Percentiles rank a stretch among this genome's conserved stretches.
phyloP scores from a whole-genome alignment of 495 filamentous ascomycete species.

The Pyrenula aspistea region DNA sequence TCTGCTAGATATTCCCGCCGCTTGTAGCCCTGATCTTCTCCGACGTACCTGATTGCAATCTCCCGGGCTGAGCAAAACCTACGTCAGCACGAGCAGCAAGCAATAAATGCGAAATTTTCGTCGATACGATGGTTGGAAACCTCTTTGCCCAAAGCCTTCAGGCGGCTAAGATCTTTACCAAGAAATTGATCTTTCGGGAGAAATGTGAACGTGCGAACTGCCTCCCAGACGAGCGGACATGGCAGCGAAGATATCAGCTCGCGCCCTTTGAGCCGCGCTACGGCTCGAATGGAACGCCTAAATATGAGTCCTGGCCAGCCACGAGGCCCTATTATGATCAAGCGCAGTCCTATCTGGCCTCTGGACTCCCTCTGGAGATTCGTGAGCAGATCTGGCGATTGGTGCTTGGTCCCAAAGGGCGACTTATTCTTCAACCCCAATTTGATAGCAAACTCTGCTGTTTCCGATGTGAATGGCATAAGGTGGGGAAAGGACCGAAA shows the following conservation, averaged over 20 bases:
- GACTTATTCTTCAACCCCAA: not conserved
- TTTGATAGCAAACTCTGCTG: not conserved
- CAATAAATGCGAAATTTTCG: too few relatives aligned
- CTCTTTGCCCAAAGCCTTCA: too few relatives aligned
- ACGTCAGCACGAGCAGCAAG: too few relatives aligned
- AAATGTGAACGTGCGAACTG: not conserved
- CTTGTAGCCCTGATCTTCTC: too few relatives aligned
- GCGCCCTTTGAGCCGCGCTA: not conserved
- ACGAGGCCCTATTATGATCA: not conserved
- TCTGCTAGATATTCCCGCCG: too few relatives aligned
- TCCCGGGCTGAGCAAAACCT: too few relatives aligned
- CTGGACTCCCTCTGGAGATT: not conserved
- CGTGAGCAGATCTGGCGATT: not conserved
- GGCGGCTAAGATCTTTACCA: not conserved
- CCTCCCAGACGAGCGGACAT: not conserved
- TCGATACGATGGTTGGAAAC: too few relatives aligned
- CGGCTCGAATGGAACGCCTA: not conserved
- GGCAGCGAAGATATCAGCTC: not conserved
- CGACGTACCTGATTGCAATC: too few relatives aligned
- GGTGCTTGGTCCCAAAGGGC: not conserved
- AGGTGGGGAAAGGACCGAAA: not conserved
- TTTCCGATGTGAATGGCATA: not conserved
- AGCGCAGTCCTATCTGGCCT: not conserved
- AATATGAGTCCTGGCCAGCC: not conserved
- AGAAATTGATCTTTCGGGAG: not conserved